phyloP scores from a whole-genome alignment of 805 yeast genomes.

The Kazachstania bromeliacearum region DNA sequence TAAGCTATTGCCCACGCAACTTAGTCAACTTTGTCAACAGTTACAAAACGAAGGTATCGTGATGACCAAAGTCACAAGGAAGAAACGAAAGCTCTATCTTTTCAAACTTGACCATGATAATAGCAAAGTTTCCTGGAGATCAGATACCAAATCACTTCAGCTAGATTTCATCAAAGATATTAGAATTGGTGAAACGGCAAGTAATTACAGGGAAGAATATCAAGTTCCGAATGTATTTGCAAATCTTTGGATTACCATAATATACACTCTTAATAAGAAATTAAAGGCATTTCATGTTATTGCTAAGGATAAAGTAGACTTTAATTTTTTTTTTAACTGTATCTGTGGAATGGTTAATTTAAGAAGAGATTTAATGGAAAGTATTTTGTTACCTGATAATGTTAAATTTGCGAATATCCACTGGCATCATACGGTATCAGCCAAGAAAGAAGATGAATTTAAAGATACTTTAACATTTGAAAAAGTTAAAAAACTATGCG shows the following conservation, averaged over 20 bases:
- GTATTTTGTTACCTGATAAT: conserved; percentile 50
- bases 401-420: conserved; percentile 54
- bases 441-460: conserved; percentile 26
- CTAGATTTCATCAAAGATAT: conserved; percentile 28
- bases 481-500: conserved; percentile 58
- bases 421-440: conserved; percentile 44
- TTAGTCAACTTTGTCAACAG: conserved; percentile 7
- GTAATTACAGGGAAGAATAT: conserved; percentile 78
- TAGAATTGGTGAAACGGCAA: conserved; percentile 57
- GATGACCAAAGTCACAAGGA: conserved; percentile 24
- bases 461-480: conserved; percentile 45
- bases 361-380: conserved; percentile 52
- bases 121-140: conserved; percentile 23
- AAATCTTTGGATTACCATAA: conserved; percentile 69
- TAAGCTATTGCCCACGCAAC: conserved; percentile 6
- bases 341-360: conserved; percentile 45
- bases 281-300: conserved; percentile 73
- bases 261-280: conserved; percentile 57
- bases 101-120: conserved; percentile 17
- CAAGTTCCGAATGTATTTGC: conserved; percentile 58
- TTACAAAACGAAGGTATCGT: conserved; percentile 15
- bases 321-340: conserved; percentile 46
- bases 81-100: conserved; percentile 17
- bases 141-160: conserved; percentile 21
- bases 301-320: conserved; percentile 44